Conservation (phyloP, 2,329 filamentous ascomycete species). For the Penicillium occitanis region DNA sequence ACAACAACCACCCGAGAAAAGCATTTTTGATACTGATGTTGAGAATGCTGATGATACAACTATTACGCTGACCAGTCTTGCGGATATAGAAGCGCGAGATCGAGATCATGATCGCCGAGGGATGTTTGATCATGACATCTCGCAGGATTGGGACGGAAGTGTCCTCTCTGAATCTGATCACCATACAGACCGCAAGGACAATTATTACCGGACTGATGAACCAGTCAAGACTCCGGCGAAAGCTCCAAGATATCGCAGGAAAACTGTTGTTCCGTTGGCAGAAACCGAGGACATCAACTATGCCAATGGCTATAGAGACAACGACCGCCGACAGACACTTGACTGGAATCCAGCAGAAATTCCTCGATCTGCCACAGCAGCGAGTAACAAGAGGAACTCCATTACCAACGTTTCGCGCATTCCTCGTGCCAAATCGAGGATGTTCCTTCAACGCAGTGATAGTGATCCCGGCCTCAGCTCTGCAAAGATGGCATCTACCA, state of each 20-base stretch:
- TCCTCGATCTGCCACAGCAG: slow-evolving; percentile 23
- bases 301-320: slow-evolving; percentile 25
- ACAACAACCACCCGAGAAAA: slow-evolving; percentile 24
- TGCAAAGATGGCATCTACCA: slow-evolving; percentile 1
- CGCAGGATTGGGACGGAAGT: slow-evolving; percentile 23
- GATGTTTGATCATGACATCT: slow-evolving; percentile 18
- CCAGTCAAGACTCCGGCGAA: neutral
- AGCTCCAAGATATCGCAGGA: neutral
- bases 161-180: slow-evolving; percentile 19
- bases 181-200: neutral
- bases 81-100: slow-evolving; percentile 34
- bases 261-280: slow-evolving; percentile 25
- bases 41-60: slow-evolving; percentile 47
- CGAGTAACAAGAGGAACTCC: slow-evolving; percentile 37
- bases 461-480: slow-evolving; percentile 17
- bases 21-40: slow-evolving; percentile 46
- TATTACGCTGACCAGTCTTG: slow-evolving; percentile 41
- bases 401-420: slow-evolving; percentile 31
- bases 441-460: slow-evolving; percentile 25
- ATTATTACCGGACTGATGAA: neutral
- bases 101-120: slow-evolving; percentile 9
- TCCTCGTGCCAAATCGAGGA: slow-evolving; percentile 30
- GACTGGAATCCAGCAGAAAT: slow-evolving; percentile 32
- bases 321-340: slow-evolving; percentile 23
- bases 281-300: slow-evolving; percentile 19